These are phyloP conservation scores for Groenewaldozyma auringiensis DNA, from an alignment of 1,139 yeast species.

Conservation along the genomic window DNA sequence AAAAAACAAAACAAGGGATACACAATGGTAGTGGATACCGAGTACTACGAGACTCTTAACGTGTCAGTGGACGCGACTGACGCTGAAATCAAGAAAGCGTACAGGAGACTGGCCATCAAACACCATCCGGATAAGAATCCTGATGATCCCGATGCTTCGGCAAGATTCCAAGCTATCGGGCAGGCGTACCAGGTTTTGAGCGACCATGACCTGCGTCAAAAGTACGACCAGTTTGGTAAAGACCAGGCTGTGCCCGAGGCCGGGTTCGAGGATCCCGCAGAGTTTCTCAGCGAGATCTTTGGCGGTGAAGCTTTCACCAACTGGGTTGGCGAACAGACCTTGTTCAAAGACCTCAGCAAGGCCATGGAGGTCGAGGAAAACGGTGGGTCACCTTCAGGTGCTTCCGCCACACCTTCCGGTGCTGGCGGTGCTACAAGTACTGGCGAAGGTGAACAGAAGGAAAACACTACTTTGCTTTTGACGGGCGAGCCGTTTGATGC, in stretches of 20 bases:
- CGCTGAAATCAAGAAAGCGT: conserved; percentile 84
- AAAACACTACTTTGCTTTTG: not conserved
- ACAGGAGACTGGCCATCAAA: conserved; percentile 76
- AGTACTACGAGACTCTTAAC: conserved; percentile 75
- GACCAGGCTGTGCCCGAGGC: conserved; percentile 74
- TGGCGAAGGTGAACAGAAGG: not conserved
- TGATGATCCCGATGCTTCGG: conserved; percentile 72
- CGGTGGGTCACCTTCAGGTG: conserved; percentile 9
- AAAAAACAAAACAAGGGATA: not conserved
- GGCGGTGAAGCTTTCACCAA: conserved; percentile 90
- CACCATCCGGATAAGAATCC: conserved; percentile 98
- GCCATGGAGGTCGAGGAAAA: conserved; percentile 66
- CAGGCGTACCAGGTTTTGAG: conserved; percentile 51
- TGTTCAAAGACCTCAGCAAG: conserved; percentile 71
- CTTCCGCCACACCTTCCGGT: conserved; percentile 8
- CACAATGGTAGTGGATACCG: conserved; percentile 84
- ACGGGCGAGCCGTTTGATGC: not conserved
- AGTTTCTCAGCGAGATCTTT: conserved; percentile 75
- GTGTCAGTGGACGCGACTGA: conserved; percentile 66
- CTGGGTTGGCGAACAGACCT: conserved; percentile 84
- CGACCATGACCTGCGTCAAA: conserved; percentile 61
- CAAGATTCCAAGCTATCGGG: conserved; percentile 42
- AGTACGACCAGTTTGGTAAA: conserved; percentile 80
- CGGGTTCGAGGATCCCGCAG: conserved; percentile 87
- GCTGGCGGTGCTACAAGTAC: conserved; percentile 5